Base-by-base conservation (phyloP, 192 early-diverging fungal genomes). In the Lunasporangiospora selenospora region DNA sequence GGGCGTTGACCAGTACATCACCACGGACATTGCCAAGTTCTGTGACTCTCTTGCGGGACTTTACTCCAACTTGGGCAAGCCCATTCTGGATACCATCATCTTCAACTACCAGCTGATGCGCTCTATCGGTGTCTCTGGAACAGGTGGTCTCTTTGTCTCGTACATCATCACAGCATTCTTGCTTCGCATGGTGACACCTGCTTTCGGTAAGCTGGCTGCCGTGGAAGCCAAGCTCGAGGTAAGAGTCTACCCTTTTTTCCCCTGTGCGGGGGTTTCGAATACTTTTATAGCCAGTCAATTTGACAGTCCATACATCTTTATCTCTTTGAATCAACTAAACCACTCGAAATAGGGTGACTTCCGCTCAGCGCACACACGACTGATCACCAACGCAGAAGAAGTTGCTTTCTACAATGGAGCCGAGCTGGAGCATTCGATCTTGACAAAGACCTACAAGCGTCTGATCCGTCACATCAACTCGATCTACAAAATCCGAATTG, bases 311-410 rank as follows among this genome's bases (percentile, higher is more conserved):
- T n/a, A n/a, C n/a, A n/a, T n/a, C n/a, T n/a, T n/a, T n/a, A n/a
- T n/a, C n/a, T n/a, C n/a, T n/a, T n/a, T n/a, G n/a, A n/a, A n/a
- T n/a, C n/a, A n/a, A n/a, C n/a, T n/a, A n/a, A n/a, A n/a, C n/a
- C n/a, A n/a, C 16, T 39, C 29, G 5, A 24, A 0, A 23, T 39
- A 62, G 67, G 98, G 96, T 67, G 95, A 97, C 53, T 95, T 98
- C 84, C 91, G 96, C 45, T 91, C 86, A 62, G 87, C 91, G 12
- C 96, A 99, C 76, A 89, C 93, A 23, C 87, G 98, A n/a, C 73
- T 99, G 21, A 95, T 98, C 33, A 93, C 93, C 61, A 93, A 99
- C 62, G 94, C 96, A 21, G 97, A 98, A 70, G 97, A 99, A 69
- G 85, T 99, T 67, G 95, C 97, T 11, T 87, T 99, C 58, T 98